Conservation (phyloP, 345 rosid genomes). For the Anastatica hierochuntica region DNA sequence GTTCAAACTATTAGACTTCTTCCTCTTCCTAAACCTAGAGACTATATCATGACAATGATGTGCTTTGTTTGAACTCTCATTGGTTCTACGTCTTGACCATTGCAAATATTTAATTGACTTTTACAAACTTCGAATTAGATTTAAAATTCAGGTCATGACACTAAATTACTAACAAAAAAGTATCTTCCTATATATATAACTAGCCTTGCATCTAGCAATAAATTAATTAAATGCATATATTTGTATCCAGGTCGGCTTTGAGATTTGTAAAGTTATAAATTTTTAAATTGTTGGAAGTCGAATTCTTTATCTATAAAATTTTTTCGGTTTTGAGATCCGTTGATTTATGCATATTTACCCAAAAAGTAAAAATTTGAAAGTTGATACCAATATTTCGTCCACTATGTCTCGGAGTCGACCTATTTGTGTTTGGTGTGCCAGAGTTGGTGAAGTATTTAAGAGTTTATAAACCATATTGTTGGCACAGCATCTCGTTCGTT, state of each 20-base stretch:
- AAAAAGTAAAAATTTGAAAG: too few species aligned
- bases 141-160: background rate
- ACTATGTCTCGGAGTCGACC: too few species aligned
- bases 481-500: slow-evolving; percentile 25
- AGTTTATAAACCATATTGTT: slow-evolving; percentile 11
- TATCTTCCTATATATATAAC: background rate
- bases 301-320: too few species aligned
- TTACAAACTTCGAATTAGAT: background rate
- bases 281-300: too few species aligned
- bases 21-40: background rate
- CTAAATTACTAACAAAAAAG: background rate
- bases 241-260: too few species aligned
- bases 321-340: too few species aligned
- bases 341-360: too few species aligned
- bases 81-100: slow-evolving; percentile 1
- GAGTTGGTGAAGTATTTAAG: slow-evolving; percentile 9
- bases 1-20: slow-evolving; percentile 16
- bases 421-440: slow-evolving; percentile 11
- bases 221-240: slow-evolving; percentile 2
- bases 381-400: too few species aligned
- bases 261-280: too few species aligned
- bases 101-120: background rate
- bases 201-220: background rate
- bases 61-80: background rate
- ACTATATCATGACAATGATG: too few species aligned